Evolutionary conservation across 208 protist species (phyloP).

Genomic region (Leishmania braziliensis): DNA sequence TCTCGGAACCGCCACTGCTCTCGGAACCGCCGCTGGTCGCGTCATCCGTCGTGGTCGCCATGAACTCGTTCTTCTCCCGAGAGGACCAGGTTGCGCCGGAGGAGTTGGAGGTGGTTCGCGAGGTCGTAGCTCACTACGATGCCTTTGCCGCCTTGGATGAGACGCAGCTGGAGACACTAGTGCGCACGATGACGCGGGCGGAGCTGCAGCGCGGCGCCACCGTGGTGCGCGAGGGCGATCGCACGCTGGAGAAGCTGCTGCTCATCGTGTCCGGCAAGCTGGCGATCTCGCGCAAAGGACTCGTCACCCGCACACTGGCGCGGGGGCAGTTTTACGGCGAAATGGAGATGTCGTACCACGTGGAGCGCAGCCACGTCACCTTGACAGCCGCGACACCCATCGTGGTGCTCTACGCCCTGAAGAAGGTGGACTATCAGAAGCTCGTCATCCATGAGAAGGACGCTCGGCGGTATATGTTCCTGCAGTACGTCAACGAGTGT

Average conservation of each 20-base stretch:
- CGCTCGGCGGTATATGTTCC: slow-evolving; percentile 46
- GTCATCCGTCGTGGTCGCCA: slow-evolving; percentile 31
- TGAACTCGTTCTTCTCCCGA: slow-evolving; percentile 33
- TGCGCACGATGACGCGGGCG: slow-evolving; percentile 52
- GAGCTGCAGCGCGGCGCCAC: slow-evolving; percentile 42
- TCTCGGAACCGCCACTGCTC: slow-evolving; percentile 10
- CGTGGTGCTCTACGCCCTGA: slow-evolving; percentile 54
- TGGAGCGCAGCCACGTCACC: slow-evolving; percentile 44
- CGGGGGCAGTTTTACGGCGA: slow-evolving; percentile 47
- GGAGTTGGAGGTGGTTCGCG: slow-evolving; percentile 56
- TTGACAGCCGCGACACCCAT: slow-evolving; percentile 37
- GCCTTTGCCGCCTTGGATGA: slow-evolving; percentile 63
- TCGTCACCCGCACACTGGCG: slow-evolving; percentile 35
- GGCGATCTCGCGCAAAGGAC: slow-evolving; percentile 36
- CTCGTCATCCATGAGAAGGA: slow-evolving; percentile 59
- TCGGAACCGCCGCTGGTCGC: slow-evolving; percentile 15
- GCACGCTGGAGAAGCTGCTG: slow-evolving; percentile 41
- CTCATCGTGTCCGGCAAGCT: slow-evolving; percentile 62
- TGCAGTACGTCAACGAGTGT: slow-evolving; percentile 58
- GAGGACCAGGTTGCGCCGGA: slow-evolving; percentile 33
- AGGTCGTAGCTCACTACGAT: slow-evolving; percentile 50
- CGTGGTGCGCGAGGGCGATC: slow-evolving; percentile 46
- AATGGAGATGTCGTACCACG: slow-evolving; percentile 57
- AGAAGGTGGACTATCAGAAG: slow-evolving; percentile 51
- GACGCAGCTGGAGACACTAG: slow-evolving; percentile 64